Conservation (phyloP, 2,329 filamentous ascomycete species). For the Ambrosiella xylebori region DNA sequence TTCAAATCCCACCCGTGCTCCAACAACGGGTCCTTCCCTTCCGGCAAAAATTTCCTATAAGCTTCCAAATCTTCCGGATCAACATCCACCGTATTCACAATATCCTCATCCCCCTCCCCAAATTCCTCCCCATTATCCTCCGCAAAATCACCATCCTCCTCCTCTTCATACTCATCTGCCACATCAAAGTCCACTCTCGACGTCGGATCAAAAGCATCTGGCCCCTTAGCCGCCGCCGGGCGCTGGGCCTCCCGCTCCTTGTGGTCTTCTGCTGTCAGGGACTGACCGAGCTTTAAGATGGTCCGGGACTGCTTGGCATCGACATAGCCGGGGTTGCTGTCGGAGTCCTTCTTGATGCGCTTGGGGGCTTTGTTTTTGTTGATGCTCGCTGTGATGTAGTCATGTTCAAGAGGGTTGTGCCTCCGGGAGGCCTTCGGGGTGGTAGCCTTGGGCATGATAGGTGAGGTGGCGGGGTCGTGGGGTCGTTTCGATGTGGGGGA, state of each 20-base stretch:
- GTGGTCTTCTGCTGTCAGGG: slow-evolving; percentile 66
- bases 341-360: slow-evolving; percentile 34
- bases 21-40: slow-evolving; percentile 56
- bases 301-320: slow-evolving; percentile 77
- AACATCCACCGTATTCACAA: slow-evolving; percentile 57
- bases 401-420: slow-evolving; percentile 84
- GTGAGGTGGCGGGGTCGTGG: neutral
- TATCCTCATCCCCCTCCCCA: slow-evolving; percentile 65
- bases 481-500: no score
- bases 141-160: slow-evolving; percentile 14
- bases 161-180: slow-evolving; percentile 29
- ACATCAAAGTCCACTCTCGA: slow-evolving; percentile 58
- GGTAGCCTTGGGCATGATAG: slow-evolving; percentile 61
- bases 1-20: slow-evolving; percentile 42
- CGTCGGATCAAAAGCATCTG: slow-evolving; percentile 26
- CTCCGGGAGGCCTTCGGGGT: slow-evolving; percentile 44
- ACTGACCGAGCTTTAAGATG: slow-evolving; percentile 77
- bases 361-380: slow-evolving; percentile 53
- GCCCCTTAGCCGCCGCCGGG: slow-evolving; percentile 21
- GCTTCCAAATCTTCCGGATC: slow-evolving; percentile 77
- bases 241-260: slow-evolving; percentile 17
- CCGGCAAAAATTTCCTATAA: slow-evolving; percentile 78
- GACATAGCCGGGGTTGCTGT: slow-evolving; percentile 52
- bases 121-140: slow-evolving; percentile 40
- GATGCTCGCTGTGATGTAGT: slow-evolving; percentile 54